Conservation (phyloP, 805 yeast genomes). For the Kodamaea sagamina region DNA sequence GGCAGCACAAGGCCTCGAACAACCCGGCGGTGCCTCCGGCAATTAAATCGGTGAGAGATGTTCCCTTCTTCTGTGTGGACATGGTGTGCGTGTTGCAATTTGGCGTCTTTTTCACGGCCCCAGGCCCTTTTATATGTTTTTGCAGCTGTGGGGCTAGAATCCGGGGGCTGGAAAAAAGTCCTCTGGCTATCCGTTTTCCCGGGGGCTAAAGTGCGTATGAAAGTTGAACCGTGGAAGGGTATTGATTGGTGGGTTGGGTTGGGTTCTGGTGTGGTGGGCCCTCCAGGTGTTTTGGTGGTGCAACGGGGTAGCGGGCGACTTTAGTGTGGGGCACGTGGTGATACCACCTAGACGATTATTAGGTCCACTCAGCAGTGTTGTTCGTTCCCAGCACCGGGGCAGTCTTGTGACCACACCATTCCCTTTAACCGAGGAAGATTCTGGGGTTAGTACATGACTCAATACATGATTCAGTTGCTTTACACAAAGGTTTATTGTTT, state of each 20-base stretch:
- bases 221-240: conserved; percentile 7
- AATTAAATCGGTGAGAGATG: conserved; percentile 61
- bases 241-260: no score
- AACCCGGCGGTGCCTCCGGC: conserved; percentile 98
- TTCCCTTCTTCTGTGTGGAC: conserved; percentile 33
- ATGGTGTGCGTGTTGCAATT: neutral
- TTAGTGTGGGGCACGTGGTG: no score
- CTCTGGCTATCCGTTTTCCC: conserved; percentile 9
- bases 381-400: no score
- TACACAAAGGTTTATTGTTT: no score
- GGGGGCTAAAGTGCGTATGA: conserved; percentile 9
- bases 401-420: neutral
- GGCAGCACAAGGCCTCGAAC: conserved; percentile 96
- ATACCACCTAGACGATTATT: no score
- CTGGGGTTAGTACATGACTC: conserved; percentile 8
- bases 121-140: conserved; percentile 6
- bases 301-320: no score
- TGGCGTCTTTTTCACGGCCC: conserved; percentile 2
- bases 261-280: no score
- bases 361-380: no score
- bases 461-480: neutral
- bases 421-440: conserved; percentile 9
- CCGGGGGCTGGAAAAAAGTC: conserved; percentile 3
- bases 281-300: no score
- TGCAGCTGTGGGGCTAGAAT: conserved; percentile 4